Evolutionary conservation across 768 basidiomycete genomes (phyloP).

Genomic region (Baorangia bicolor): DNA sequence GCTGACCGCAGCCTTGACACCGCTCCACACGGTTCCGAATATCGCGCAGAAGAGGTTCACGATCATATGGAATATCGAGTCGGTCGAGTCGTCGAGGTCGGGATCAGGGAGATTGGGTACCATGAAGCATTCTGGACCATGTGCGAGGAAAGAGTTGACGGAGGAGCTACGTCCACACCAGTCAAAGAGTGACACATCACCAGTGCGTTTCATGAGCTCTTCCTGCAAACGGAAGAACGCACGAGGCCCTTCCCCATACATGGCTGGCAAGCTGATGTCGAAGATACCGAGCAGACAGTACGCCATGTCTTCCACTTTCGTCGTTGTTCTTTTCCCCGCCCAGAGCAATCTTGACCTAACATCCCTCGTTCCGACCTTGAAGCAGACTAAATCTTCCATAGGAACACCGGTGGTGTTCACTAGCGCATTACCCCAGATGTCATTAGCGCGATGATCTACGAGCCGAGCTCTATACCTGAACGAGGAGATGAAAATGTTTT

Average conservation of each 20-base stretch:
- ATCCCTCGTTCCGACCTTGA: constrained; percentile 16
- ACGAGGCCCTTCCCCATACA: constrained; percentile 28
- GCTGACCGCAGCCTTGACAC: neutral
- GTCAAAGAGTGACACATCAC: constrained; percentile 25
- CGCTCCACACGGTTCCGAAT: constrained; percentile 7
- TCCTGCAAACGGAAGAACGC: constrained; percentile 31
- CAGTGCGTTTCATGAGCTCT: constrained; percentile 28
- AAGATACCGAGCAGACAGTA: constrained; percentile 33
- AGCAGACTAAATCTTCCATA: constrained; percentile 3
- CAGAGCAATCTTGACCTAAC: constrained; percentile 23
- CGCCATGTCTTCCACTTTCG: constrained; percentile 29
- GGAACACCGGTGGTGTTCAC: constrained; percentile 16
- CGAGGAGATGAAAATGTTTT: constrained; percentile 8
- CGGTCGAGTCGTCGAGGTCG: constrained; percentile 2
- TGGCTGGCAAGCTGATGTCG: constrained; percentile 25
- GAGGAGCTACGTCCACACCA: constrained; percentile 23
- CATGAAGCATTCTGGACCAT: constrained; percentile 16
- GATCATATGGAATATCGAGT: constrained; percentile 14
- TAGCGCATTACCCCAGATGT: constrained; percentile 16
- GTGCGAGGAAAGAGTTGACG: constrained; percentile 25
- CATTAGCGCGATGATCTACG: constrained; percentile 16
- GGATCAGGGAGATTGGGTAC: constrained; percentile 1
- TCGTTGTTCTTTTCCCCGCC: constrained; percentile 29
- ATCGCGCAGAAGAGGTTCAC: constrained; percentile 9
- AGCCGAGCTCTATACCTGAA: constrained; percentile 22